Evolutionary conservation across 2,329 filamentous ascomycete genomes (phyloP).

Genomic region (Shiraia bambusicola): DNA sequence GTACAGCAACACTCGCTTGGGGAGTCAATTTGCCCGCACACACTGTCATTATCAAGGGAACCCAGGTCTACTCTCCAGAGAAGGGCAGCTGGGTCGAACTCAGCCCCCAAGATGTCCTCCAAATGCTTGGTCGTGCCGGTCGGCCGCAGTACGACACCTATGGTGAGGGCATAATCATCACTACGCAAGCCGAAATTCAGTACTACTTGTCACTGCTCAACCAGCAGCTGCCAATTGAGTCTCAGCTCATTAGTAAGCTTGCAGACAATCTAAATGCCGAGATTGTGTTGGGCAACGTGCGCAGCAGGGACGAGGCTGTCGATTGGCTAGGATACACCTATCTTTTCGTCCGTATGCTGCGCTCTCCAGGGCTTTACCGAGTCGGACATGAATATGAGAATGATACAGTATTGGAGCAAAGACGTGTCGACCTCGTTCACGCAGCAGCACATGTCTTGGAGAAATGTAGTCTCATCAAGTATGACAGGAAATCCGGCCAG

Average conservation of each 20-base stretch:
- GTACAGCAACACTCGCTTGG: slow-evolving; percentile 97
- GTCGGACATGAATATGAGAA: slow-evolving; percentile 95
- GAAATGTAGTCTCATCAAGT: slow-evolving; percentile 86
- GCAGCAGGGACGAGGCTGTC: slow-evolving; percentile 91
- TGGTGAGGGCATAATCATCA: slow-evolving; percentile 98
- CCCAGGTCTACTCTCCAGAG: slow-evolving; percentile 95
- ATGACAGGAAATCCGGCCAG: slow-evolving; percentile 89
- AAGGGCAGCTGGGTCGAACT: slow-evolving; percentile 98
- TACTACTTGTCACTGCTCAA: slow-evolving; percentile 97
- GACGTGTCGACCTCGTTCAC: slow-evolving; percentile 94
- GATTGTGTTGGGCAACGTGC: slow-evolving; percentile 89
- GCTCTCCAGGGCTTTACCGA: slow-evolving; percentile 91
- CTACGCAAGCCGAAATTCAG: slow-evolving; percentile 89
- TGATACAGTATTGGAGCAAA: slow-evolving; percentile 88
- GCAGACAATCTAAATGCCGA: slow-evolving; percentile 97
- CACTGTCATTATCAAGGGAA: slow-evolving; percentile 98
- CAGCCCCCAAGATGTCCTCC: slow-evolving; percentile 93
- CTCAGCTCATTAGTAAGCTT: slow-evolving; percentile 87
- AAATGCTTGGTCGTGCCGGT: slow-evolving; percentile 97
- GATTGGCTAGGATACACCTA: slow-evolving; percentile 99
- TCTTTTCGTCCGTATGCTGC: slow-evolving; percentile 94
- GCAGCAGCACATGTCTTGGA: slow-evolving; percentile 86
- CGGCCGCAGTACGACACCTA: slow-evolving; percentile 96
- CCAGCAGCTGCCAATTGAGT: slow-evolving; percentile 95
- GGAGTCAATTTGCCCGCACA: slow-evolving; percentile 97